Conservation (phyloP, 2,329 filamentous ascomycete species). For the Thielaviopsis musarum region DNA sequence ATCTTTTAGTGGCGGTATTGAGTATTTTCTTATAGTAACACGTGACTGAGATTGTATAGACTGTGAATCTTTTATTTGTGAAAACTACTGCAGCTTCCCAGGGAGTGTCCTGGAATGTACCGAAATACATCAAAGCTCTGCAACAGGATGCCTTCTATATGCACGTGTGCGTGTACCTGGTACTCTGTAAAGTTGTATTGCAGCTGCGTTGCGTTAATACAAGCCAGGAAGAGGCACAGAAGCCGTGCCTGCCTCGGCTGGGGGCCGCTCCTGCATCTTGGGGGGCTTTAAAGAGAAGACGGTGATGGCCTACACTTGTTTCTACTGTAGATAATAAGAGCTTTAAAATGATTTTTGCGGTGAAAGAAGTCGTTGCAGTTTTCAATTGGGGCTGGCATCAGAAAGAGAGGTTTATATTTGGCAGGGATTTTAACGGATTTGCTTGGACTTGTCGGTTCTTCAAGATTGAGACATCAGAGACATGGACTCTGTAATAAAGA, state of each 20-base stretch:
- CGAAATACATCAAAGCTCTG: neutral
- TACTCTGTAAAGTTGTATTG: neutral
- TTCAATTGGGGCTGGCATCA: no score
- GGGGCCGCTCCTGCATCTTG: neutral
- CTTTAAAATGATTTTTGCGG: no score
- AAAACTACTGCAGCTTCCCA: no score
- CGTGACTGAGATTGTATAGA: neutral
- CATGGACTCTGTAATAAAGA: neutral
- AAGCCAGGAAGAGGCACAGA: neutral
- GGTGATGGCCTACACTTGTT: neutral
- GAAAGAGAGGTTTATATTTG: no score
- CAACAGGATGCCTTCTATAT: neutral
- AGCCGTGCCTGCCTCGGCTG: neutral
- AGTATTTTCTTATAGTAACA: neutral
- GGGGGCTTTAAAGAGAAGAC: neutral
- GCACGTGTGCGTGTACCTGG: neutral
- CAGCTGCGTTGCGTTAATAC: neutral
- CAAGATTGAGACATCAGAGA: neutral
- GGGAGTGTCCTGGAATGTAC: neutral
- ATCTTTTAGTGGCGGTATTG: neutral
- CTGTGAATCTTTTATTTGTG: neutral
- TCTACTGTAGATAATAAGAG: no score
- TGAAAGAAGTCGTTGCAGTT: no score
- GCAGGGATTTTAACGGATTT: no score
- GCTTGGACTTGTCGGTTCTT: no score